Evolutionary conservation across 2,329 filamentous ascomycete species (phyloP).

Genomic region (Cryoendolithus antarcticus): DNA sequence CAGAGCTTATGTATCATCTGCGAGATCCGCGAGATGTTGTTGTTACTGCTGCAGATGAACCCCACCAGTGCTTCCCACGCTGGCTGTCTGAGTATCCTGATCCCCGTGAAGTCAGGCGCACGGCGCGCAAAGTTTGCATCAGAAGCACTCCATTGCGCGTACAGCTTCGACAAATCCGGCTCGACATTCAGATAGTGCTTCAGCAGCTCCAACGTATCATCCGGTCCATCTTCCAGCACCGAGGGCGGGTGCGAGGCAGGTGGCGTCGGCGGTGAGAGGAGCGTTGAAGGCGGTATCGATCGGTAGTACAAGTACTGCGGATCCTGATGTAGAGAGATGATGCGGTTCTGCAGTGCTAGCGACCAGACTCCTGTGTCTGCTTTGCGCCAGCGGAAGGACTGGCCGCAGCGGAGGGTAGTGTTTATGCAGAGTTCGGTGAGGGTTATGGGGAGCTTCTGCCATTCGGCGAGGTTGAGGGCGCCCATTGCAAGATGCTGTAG

Average conservation of each 20-base stretch:
- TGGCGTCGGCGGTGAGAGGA: conserved; percentile 16
- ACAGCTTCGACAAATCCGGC: conserved; percentile 63
- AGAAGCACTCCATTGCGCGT: conserved; percentile 72
- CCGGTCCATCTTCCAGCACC: conserved; percentile 29
- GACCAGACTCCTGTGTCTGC: conserved; percentile 73
- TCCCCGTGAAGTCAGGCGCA: conserved; percentile 75
- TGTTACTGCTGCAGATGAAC: conserved; percentile 98
- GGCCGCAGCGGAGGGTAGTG: conserved; percentile 85
- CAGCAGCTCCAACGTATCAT: conserved; percentile 63
- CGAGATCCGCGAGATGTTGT: conserved; percentile 89
- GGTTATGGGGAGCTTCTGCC: conserved; percentile 74
- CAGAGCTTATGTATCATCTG: conserved; percentile 96
- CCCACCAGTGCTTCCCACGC: conserved; percentile 88
- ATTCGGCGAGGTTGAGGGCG: conserved; percentile 50
- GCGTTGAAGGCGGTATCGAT: conserved; percentile 35
- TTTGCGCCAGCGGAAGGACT: conserved; percentile 89
- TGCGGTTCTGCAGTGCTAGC: conserved; percentile 72
- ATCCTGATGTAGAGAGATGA: conserved; percentile 78
- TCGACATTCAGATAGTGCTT: conserved; percentile 77
- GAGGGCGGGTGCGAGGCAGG: conserved; percentile 27
- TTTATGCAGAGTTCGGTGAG: conserved; percentile 84
- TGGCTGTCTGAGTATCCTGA: conserved; percentile 87
- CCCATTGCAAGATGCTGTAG: conserved; percentile 22
- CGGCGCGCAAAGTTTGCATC: conserved; percentile 84
- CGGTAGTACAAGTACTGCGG: conserved; percentile 66